Percentiles rank a stretch among this genome's conserved stretches.
These are phyloP conservation scores for Amniculicola lignicola DNA, from an alignment of 495 filamentous ascomycete species.

Conservation along the genomic window DNA sequence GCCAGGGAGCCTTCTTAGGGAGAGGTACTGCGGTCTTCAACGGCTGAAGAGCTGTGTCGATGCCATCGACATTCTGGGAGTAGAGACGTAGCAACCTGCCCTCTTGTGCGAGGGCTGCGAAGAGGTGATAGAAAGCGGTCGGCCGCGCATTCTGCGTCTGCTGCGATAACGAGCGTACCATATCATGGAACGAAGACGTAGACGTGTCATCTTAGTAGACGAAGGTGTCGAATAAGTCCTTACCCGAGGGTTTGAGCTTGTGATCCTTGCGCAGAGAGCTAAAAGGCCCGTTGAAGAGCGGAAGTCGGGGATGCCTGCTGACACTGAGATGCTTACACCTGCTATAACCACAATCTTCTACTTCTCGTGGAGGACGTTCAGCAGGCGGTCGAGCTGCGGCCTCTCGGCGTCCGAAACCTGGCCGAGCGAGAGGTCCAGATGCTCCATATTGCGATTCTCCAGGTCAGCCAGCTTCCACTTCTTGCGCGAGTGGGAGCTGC, in stretches of 20 bases:
- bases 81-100: conserved; percentile 89
- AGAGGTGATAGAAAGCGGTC: conserved; percentile 88
- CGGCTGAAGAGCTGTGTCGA: conserved; percentile 81
- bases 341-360: conserved; percentile 96
- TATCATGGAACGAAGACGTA: conserved; percentile 86
- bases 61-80: conserved; percentile 92
- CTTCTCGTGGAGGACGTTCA: conserved; percentile 77
- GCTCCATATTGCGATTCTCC: conserved; percentile 69
- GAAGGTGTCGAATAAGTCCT: conserved; percentile 93
- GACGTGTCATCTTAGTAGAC: conserved; percentile 89
- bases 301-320: conserved; percentile 96
- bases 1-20: conserved; percentile 81
- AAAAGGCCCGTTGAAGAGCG: conserved; percentile 83
- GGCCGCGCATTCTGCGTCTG: conserved; percentile 71
- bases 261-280: conserved; percentile 76
- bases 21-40: conserved; percentile 74
- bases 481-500: conserved; percentile 63
- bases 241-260: conserved; percentile 87
- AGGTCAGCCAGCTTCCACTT: conserved; percentile 64
- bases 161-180: conserved; percentile 84
- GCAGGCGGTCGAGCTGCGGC: conserved; percentile 61
- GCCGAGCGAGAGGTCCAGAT: conserved; percentile 61
- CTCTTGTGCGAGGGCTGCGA: conserved; percentile 85
- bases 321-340: conserved; percentile 93
- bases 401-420: conserved; percentile 50